Conservation (phyloP, 352 stramenopile species). For the Aphanomyces astaci region DNA sequence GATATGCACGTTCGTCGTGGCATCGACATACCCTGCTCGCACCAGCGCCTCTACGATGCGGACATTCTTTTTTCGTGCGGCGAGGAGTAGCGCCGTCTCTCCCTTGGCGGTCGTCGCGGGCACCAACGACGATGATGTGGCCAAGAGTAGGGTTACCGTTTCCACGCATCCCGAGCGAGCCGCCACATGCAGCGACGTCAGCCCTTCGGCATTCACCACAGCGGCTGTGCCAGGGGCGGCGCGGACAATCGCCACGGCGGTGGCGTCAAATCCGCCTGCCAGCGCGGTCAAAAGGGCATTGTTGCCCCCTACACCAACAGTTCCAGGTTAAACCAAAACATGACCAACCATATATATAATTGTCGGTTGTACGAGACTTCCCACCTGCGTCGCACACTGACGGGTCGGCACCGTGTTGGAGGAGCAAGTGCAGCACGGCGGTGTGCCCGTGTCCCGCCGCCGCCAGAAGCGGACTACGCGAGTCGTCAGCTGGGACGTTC, state of each 20-base stretch:
- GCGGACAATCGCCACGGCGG: conserved; percentile 39
- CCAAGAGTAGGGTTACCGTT: conserved; percentile 29
- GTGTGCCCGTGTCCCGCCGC: conserved; percentile 21
- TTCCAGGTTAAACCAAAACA: too few species aligned
- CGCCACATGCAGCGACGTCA: conserved; percentile 49
- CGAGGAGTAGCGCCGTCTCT: conserved; percentile 57
- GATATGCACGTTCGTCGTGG: too few species aligned
- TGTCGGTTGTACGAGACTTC: not conserved
- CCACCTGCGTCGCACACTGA: conserved; percentile 28
- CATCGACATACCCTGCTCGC: not conserved
- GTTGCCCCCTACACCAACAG: conserved; percentile 35
- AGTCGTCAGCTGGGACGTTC: conserved; percentile 14
- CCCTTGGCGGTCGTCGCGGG: conserved; percentile 33
- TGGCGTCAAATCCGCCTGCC: conserved; percentile 42
- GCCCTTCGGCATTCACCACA: conserved; percentile 42
- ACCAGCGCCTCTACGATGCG: conserved; percentile 2
- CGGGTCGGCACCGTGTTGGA: conserved; percentile 11
- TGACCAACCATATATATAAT: too few species aligned
- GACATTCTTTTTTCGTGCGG: conserved; percentile 42
- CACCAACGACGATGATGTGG: not conserved
- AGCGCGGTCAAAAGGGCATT: conserved; percentile 54
- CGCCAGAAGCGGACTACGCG: conserved; percentile 22
- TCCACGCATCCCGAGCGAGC: conserved; percentile 35
- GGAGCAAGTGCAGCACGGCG: conserved; percentile 18
- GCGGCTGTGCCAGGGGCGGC: conserved; percentile 27